Percentiles rank a stretch among this genome's conserved stretches.
phyloP scores from a whole-genome alignment of 2,329 filamentous ascomycete genomes.

The Blastomyces gilchristii region DNA sequence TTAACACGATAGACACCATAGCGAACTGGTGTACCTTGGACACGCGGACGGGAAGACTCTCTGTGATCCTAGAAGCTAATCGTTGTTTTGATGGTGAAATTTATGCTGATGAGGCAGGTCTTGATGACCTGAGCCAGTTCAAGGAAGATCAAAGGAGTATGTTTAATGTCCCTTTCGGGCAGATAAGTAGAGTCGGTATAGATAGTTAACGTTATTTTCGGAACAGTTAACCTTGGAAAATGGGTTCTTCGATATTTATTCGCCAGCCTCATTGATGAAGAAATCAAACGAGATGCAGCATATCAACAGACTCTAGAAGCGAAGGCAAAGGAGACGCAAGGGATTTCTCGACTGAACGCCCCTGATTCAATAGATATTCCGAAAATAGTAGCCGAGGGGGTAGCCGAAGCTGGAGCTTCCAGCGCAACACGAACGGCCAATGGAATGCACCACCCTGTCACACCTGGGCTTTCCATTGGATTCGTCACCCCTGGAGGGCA shows the following conservation, averaged over 20 bases:
- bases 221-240: constrained; percentile 80
- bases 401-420: constrained; percentile 6
- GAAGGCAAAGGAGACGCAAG: constrained; percentile 48
- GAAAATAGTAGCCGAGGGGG: constrained; percentile 10
- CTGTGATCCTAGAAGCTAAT: constrained; percentile 83
- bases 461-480: constrained; percentile 69
- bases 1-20: constrained; percentile 81
- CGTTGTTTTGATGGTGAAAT: constrained; percentile 97
- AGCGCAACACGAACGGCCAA: constrained; percentile 50
- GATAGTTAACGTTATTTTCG: not conserved
- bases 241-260: constrained; percentile 94
- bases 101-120: constrained; percentile 78
- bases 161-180: constrained; percentile 24
- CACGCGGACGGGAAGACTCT: constrained; percentile 81
- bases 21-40: constrained; percentile 96
- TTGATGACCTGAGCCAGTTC: constrained; percentile 68
- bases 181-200: not conserved
- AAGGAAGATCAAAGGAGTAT: constrained; percentile 86
- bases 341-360: constrained; percentile 46
- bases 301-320: constrained; percentile 61
- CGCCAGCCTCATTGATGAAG: constrained; percentile 76
- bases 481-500: constrained; percentile 54
- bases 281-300: constrained; percentile 68
- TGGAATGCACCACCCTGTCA: constrained; percentile 51
- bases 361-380: constrained; percentile 54